phyloP scores from a whole-genome alignment of 2,329 filamentous ascomycete species.

The Aspergillus hortae region DNA sequence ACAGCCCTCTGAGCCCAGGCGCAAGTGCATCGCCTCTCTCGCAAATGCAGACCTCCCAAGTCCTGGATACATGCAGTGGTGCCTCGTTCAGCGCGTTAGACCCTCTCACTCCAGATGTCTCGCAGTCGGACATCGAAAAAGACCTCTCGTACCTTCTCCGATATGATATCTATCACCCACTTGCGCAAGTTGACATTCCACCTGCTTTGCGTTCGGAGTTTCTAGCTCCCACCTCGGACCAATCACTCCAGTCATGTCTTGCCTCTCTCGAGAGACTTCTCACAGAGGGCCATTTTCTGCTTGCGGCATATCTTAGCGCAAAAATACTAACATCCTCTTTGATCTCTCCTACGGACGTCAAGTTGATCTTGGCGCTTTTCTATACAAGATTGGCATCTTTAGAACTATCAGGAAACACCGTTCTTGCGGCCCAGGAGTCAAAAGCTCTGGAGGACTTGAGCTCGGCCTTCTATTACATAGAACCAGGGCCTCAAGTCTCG shows the following conservation, averaged over 20 bases:
- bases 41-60: slow-evolving; percentile 12
- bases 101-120: slow-evolving; percentile 28
- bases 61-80: slow-evolving; percentile 19
- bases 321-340: slow-evolving; percentile 41
- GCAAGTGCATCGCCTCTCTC: not conserved
- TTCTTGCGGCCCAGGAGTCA: slow-evolving; percentile 64
- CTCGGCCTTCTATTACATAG: slow-evolving; percentile 52
- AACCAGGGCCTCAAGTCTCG: slow-evolving; percentile 22
- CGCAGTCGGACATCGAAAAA: slow-evolving; percentile 49
- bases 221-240: slow-evolving; percentile 59
- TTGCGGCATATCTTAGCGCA: slow-evolving; percentile 58
- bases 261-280: slow-evolving; percentile 62
- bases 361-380: slow-evolving; percentile 69
- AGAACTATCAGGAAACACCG: slow-evolving; percentile 69
- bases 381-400: slow-evolving; percentile 80
- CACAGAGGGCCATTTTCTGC: slow-evolving; percentile 70
- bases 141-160: slow-evolving; percentile 79
- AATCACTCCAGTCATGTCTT: slow-evolving; percentile 45
- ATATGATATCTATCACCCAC: slow-evolving; percentile 76
- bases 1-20: slow-evolving; percentile 25
- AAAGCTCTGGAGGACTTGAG: slow-evolving; percentile 60
- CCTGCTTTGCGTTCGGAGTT: slow-evolving; percentile 66
- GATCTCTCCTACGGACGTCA: slow-evolving; percentile 50
- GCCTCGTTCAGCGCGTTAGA: slow-evolving; percentile 34
- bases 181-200: slow-evolving; percentile 61